Conservation (phyloP, 495 filamentous ascomycete species). For the Hypoxylon subgilvum region DNA sequence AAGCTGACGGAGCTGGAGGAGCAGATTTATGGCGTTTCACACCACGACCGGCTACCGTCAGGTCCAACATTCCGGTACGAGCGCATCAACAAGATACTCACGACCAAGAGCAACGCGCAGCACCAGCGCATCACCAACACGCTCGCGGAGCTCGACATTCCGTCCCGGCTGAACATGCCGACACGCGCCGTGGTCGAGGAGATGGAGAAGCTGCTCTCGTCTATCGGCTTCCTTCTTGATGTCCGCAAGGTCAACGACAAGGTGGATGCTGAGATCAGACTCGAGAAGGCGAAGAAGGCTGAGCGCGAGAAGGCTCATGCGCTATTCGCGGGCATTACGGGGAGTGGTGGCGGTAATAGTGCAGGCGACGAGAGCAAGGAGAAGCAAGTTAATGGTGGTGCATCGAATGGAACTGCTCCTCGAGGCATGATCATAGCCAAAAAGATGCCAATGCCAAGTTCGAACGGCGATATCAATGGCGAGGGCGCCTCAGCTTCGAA, state of each 20-base stretch:
- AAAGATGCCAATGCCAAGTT: no score
- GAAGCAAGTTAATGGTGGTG: no score
- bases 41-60: constrained; percentile 82
- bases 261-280: constrained; percentile 78
- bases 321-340: constrained; percentile 25
- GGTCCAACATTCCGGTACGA: constrained; percentile 80
- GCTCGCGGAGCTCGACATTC: constrained; percentile 79
- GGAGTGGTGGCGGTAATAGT: constrained; percentile 30
- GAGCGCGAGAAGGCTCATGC: constrained; percentile 59
- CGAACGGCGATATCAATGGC: no score
- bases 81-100: constrained; percentile 78
- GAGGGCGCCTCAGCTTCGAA: no score
- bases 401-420: no score
- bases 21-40: constrained; percentile 77
- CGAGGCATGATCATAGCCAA: no score
- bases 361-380: no score
- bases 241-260: constrained; percentile 84
- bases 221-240: constrained; percentile 79
- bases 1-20: constrained; percentile 78
- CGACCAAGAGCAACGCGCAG: constrained; percentile 82
- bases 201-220: constrained; percentile 79
- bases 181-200: constrained; percentile 78
- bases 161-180: constrained; percentile 80
- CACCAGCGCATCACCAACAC: constrained; percentile 78
- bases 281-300: constrained; percentile 68